phyloP scores from a whole-genome alignment of 371 early-diverging fungal genomes.

The Zopfochytrium polystomum region DNA sequence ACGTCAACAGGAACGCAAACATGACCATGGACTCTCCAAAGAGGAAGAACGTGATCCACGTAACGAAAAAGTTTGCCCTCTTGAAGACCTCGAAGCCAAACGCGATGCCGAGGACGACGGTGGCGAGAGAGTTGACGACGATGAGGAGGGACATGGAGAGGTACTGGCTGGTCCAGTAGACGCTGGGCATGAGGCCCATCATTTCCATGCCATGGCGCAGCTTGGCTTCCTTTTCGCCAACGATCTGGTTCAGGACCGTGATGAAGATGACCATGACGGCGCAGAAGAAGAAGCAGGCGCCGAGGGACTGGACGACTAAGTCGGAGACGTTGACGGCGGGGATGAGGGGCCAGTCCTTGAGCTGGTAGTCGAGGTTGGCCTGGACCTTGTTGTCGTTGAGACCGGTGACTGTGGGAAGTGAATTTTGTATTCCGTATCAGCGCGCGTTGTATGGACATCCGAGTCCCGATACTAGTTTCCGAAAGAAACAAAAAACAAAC shows the following conservation, averaged over 20 bases:
- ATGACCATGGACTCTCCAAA: slow-evolving; percentile 69
- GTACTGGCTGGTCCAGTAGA: slow-evolving; percentile 64
- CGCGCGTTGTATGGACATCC: too few relatives aligned
- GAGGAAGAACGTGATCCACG: slow-evolving; percentile 62
- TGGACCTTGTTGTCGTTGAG: slow-evolving; percentile 37
- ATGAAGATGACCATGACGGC: slow-evolving; percentile 52
- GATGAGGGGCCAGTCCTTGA: slow-evolving; percentile 69
- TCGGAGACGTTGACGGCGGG: slow-evolving; percentile 51
- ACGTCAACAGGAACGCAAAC: slow-evolving; percentile 66
- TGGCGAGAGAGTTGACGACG: slow-evolving; percentile 55
- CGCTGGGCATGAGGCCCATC: slow-evolving; percentile 63
- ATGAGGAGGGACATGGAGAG: slow-evolving; percentile 55
- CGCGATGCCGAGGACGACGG: slow-evolving; percentile 54
- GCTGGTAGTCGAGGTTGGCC: slow-evolving; percentile 43
- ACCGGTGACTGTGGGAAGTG: slow-evolving; percentile 21
- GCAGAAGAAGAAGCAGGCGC: slow-evolving; percentile 70
- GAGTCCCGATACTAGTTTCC: not conserved
- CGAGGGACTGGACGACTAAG: slow-evolving; percentile 52
- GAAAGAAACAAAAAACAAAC: too few relatives aligned
- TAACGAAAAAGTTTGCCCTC: slow-evolving; percentile 53
- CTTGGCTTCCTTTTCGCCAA: slow-evolving; percentile 65
- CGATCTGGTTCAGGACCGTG: slow-evolving; percentile 62
- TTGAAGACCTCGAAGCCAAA: slow-evolving; percentile 60
- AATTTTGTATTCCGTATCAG: too few relatives aligned
- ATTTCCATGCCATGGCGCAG: slow-evolving; percentile 66